phyloP scores from a whole-genome alignment of 1,139 yeast genomes.

The Candida dubliniensis region DNA sequence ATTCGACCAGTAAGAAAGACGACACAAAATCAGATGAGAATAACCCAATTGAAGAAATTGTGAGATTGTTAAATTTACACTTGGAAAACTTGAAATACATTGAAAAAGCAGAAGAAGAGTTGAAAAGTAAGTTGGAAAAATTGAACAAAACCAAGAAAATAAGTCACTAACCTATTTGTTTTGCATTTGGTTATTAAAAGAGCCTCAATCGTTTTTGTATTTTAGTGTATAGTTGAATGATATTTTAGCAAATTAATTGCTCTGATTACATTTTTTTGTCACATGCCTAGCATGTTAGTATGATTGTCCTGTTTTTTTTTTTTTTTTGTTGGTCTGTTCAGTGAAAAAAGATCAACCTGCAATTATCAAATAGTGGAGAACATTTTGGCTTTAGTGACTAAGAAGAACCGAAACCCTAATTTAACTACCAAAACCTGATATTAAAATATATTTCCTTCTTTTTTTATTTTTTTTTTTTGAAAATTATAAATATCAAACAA shows the following conservation, averaged over 20 bases:
- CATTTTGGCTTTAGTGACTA: too few relatives aligned
- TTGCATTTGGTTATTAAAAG: background rate
- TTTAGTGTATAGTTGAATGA: background rate
- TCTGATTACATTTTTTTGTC: background rate
- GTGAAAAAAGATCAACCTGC: too few relatives aligned
- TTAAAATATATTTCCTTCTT: background rate
- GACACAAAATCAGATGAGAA: conserved; percentile 14
- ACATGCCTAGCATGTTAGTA: background rate
- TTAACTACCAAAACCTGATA: too few relatives aligned
- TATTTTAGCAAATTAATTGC: background rate
- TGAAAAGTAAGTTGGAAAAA: conserved; percentile 64
- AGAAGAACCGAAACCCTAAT: too few relatives aligned
- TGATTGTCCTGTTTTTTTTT: too few relatives aligned
- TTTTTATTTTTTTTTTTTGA: background rate
- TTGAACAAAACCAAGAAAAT: conserved; percentile 19
- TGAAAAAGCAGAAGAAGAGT: conserved; percentile 66
- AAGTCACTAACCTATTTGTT: background rate
- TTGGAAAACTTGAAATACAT: conserved; percentile 87
- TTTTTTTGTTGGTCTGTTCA: too few relatives aligned
- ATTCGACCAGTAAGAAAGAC: conserved; percentile 12
- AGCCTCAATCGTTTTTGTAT: background rate
- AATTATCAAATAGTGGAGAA: too few relatives aligned
- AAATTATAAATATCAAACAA: background rate
- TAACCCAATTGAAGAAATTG: conserved; percentile 64
- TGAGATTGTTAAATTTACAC: conserved; percentile 83